These are phyloP conservation scores for Puccinia novopanici DNA, from an alignment of 1,284 basidiomycete species.

Conservation along the genomic window DNA sequence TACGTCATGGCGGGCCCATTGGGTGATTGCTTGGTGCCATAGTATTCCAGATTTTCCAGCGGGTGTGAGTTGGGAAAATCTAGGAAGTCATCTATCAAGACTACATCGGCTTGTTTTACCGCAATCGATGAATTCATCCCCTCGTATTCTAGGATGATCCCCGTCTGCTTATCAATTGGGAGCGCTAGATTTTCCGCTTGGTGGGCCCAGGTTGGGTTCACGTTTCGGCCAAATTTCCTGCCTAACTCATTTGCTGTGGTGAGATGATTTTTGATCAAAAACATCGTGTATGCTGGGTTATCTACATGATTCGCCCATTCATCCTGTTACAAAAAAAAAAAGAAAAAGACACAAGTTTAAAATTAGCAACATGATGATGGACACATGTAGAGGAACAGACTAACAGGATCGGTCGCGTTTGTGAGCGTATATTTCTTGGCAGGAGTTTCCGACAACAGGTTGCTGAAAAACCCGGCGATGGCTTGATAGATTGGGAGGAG, in stretches of 20 bases:
- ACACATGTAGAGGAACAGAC: background rate
- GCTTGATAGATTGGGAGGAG: conserved; percentile 55
- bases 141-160: conserved; percentile 55
- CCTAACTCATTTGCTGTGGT: conserved; percentile 51
- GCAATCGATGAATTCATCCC: conserved; percentile 53
- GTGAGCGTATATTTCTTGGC: conserved; percentile 53
- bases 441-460: conserved; percentile 51
- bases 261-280: conserved; percentile 53
- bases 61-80: conserved; percentile 52
- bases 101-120: conserved; percentile 57
- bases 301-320: conserved; percentile 54
- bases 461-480: conserved; percentile 55
- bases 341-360: background rate
- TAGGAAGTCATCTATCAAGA: conserved; percentile 56
- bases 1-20: conserved; percentile 57
- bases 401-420: conserved; percentile 49
- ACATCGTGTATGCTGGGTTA: conserved; percentile 54
- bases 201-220: conserved; percentile 53
- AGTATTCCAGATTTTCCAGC: conserved; percentile 54
- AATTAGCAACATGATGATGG: background rate
- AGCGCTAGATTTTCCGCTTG: conserved; percentile 52
- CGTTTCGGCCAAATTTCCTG: conserved; percentile 27
- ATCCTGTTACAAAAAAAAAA: conserved; percentile 47
- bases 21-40: conserved; percentile 52
- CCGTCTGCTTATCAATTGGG: conserved; percentile 45